These are phyloP conservation scores for Termitomyces sp. DNA, from an alignment of 768 basidiomycete species.

Conservation along the genomic window DNA sequence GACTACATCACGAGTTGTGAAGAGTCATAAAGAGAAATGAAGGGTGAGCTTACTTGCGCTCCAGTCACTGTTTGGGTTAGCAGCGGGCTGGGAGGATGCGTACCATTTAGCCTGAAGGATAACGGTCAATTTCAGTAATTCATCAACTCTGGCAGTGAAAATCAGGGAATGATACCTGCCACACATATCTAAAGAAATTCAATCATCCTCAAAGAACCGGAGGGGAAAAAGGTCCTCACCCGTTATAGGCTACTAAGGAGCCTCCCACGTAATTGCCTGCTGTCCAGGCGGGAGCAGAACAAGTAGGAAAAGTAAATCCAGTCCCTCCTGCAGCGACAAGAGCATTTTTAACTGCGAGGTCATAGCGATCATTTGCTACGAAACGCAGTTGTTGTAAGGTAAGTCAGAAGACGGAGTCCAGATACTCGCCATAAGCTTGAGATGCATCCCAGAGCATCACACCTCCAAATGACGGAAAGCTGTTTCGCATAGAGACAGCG, in stretches of 20 bases:
- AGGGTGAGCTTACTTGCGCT: constrained; percentile 46
- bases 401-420: constrained; percentile 22
- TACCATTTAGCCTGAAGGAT: constrained; percentile 55
- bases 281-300: constrained; percentile 51
- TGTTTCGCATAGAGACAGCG: constrained; percentile 45
- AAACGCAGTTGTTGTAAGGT: not conserved
- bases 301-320: constrained; percentile 62
- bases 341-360: constrained; percentile 56
- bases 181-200: constrained; percentile 46
- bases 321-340: constrained; percentile 61
- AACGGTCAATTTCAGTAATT: not conserved
- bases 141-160: not conserved
- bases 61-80: constrained; percentile 55
- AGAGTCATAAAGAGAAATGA: not conserved
- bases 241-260: constrained; percentile 48
- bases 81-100: constrained; percentile 42
- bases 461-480: constrained; percentile 65
- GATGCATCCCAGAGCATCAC: constrained; percentile 54
- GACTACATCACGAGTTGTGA: constrained; percentile 28
- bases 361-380: constrained; percentile 54
- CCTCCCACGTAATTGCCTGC: constrained; percentile 51
- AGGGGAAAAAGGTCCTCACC: constrained; percentile 31
- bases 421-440: constrained; percentile 41
- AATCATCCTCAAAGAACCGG: not conserved
- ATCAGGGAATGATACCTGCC: constrained; percentile 45